Evolutionary conservation across 352 stramenopile species (phyloP).

Genomic region (Blastocystis sp.): DNA sequence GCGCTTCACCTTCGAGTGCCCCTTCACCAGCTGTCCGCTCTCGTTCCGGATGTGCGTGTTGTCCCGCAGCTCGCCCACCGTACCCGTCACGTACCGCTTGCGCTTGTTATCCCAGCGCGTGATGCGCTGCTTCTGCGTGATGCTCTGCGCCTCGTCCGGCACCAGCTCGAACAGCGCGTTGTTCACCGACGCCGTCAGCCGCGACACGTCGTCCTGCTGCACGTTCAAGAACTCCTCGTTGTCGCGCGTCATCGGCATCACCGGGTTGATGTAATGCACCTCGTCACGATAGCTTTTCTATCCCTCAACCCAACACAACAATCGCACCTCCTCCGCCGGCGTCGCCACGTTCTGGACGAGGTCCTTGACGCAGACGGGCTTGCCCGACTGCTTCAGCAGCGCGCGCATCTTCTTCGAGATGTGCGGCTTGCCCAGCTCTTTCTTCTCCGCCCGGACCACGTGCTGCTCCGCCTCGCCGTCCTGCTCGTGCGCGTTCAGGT

Average conservation of each 20-base stretch:
- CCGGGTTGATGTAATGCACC: constrained; percentile 16
- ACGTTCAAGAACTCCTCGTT: constrained; percentile 28
- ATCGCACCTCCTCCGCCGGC: background rate
- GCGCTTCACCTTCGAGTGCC: constrained; percentile 70
- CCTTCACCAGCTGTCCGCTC: constrained; percentile 77
- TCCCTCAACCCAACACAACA: background rate
- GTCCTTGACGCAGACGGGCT: background rate
- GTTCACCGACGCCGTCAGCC: constrained; percentile 16
- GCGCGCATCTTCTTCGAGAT: constrained; percentile 90
- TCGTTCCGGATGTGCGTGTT: constrained; percentile 80
- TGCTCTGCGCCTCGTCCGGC: constrained; percentile 80
- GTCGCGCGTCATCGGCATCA: background rate
- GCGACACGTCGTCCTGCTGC: constrained; percentile 23
- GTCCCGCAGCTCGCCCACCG: constrained; percentile 80
- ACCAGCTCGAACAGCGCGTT: background rate
- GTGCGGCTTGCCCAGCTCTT: constrained; percentile 76
- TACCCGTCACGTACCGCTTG: constrained; percentile 90
- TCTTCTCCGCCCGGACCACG: constrained; percentile 14
- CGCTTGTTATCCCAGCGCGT: constrained; percentile 97
- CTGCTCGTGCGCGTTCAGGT: constrained; percentile 36
- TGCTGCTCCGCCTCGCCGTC: constrained; percentile 31
- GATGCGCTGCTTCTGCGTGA: constrained; percentile 94
- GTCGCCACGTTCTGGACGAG: background rate
- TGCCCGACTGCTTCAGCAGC: constrained; percentile 81
- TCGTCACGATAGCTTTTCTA: constrained; percentile 40